These are phyloP conservation scores for Spinacia oleracea DNA, from an alignment of 179 eudicot species.

Conservation along the genomic window DNA sequence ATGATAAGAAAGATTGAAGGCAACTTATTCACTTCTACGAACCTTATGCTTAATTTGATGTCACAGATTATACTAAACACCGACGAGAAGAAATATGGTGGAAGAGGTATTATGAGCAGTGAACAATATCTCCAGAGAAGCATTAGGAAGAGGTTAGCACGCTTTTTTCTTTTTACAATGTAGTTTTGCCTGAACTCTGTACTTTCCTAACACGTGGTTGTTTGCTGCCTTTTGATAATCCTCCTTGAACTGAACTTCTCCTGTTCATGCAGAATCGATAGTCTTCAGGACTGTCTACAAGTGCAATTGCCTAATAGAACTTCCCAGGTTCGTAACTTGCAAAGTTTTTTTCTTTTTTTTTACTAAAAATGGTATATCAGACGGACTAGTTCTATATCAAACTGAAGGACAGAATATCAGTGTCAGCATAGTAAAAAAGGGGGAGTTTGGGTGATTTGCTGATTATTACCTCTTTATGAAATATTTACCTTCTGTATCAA, in stretches of 20 bases:
- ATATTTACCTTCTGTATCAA: not conserved
- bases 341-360: not conserved
- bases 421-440: not conserved
- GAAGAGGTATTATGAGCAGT: conserved; percentile 53
- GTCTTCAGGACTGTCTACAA: conserved; percentile 69
- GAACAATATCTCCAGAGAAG: conserved; percentile 73
- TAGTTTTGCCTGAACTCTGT: conserved; percentile 5
- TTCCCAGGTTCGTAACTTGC: conserved; percentile 70
- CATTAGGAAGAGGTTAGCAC: conserved; percentile 56
- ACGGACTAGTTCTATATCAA: not conserved
- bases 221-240: not conserved
- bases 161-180: not conserved
- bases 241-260: conserved; percentile 4
- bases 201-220: not conserved
- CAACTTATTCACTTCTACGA: not conserved
- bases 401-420: not conserved
- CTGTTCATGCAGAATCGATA: conserved; percentile 56
- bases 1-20: not conserved
- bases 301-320: conserved; percentile 76
- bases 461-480: not conserved
- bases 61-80: conserved; percentile 74
- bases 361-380: not conserved
- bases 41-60: conserved; percentile 16
- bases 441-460: not conserved
- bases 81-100: conserved; percentile 87